Percentiles rank a stretch among this genome's conserved stretches.
Conservation (phyloP, 495 filamentous ascomycete species). For the Neurospora sp. region DNA sequence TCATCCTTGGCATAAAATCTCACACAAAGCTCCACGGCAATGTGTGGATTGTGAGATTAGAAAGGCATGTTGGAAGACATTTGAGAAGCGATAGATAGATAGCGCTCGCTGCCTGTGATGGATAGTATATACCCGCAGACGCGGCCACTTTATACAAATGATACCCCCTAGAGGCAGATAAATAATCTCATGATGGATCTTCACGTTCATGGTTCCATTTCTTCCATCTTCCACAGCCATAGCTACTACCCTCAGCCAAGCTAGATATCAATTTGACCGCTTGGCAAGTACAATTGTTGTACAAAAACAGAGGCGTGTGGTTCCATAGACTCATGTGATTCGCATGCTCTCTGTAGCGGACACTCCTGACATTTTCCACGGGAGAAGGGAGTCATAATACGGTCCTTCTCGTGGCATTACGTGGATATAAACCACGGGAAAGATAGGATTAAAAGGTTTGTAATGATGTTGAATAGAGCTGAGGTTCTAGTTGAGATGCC, state of each 20-base stretch:
- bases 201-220: neutral
- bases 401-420: neutral
- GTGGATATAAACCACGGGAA: neutral
- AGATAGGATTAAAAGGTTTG: too few species aligned
- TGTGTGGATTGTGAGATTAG: neutral
- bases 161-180: neutral
- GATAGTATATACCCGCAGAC: neutral
- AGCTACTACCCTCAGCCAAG: neutral
- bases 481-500: neutral
- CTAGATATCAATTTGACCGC: neutral
- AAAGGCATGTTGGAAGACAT: neutral
- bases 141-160: neutral
- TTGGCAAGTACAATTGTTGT: neutral
- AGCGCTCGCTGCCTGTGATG: neutral
- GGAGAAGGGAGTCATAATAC: neutral
- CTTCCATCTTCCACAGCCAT: neutral
- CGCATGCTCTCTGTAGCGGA: neutral
- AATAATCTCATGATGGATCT: neutral
- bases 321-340: neutral
- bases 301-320: too few species aligned
- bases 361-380: neutral
- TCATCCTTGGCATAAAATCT: neutral
- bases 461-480: neutral
- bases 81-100: neutral
- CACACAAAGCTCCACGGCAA: neutral